Base-by-base conservation (phyloP, 1,284 basidiomycete species). In the Cutaneotrichosporon mucoides region DNA sequence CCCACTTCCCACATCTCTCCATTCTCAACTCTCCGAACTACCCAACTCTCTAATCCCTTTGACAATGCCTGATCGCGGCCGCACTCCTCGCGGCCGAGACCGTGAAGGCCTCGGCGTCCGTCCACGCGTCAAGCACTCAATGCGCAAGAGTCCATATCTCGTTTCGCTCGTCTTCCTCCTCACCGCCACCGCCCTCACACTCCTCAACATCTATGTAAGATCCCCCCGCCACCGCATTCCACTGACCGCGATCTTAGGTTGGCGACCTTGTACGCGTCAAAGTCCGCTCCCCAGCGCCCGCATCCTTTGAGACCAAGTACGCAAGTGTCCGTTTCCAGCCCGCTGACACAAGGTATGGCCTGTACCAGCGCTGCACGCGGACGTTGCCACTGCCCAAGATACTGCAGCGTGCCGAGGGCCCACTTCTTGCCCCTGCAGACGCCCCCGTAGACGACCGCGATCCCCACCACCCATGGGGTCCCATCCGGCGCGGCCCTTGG, bases 131-230 rank as follows among this genome's bases (percentile, higher is more conserved):
- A 71, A 73, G 59, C 69, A 73, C 57, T 67, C 71, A 7, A 63
- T 77, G 63, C 64, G 75, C 42, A 77, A 77, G 57, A 70, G 72
- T 50, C 75, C 75, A 6, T 77, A 77, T 62, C 65, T 75, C 51
- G 67, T 73, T 38, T 76, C 73, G 3, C 65, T 76, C 34, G 54
- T 72, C 15, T 69, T 76, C 64, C 65, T 78, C 15, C 66, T 77
- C 11, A 68, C 68, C 4, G 73, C 77, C 3, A 74, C 75, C 5
- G 66, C 70, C 9, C 62, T 77, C 13, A 76, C 76, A 0, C 54
- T 79, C 8, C 57, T 77, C 9, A 74, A 76, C 56, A 76, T 77
- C 57, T 70, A 75, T 51, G 74, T 75, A 56, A 55, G 74, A 61
- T 34, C n/a, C 41, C 24, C 3, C 8, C 15, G 42, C 5, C 34